Evolutionary conservation across 2,329 filamentous ascomycete genomes (phyloP).

Genomic region (Pseudopyricularia cyperi): DNA sequence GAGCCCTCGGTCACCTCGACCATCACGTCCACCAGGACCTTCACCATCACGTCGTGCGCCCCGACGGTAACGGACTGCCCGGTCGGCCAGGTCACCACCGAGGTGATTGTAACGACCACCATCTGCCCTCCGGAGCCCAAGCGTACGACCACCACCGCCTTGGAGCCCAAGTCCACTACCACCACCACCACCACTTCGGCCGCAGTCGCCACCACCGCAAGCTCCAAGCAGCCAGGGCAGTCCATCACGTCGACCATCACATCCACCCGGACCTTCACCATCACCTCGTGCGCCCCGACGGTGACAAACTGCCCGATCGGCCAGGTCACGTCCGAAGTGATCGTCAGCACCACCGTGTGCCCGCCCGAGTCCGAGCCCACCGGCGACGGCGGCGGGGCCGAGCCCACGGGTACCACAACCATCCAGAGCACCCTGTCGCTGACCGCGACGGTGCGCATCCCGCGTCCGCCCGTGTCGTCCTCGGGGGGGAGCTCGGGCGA

Average conservation of each 20-base stretch:
- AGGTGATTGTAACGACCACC: background rate
- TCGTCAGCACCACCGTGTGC: constrained; percentile 26
- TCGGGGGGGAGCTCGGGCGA: background rate
- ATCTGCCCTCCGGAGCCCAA: constrained; percentile 4
- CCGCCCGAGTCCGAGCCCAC: constrained; percentile 10
- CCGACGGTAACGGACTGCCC: background rate
- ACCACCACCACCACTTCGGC: constrained; percentile 2
- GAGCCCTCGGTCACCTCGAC: background rate
- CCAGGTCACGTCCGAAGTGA: constrained; percentile 13
- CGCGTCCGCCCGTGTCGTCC: background rate
- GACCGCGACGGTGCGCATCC: background rate
- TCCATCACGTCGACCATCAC: constrained; percentile 7
- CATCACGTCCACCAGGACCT: background rate
- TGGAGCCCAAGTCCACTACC: constrained; percentile 3
- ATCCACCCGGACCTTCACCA: constrained; percentile 13
- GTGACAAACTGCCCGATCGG: constrained; percentile 16
- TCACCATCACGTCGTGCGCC: background rate
- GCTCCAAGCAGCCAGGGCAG: background rate
- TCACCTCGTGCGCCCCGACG: constrained; percentile 13
- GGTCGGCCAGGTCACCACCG: background rate
- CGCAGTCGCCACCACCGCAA: constrained; percentile 1
- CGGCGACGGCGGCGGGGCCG: no score
- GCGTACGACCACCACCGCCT: constrained; percentile 1
- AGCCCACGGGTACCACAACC: background rate
- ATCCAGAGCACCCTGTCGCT: background rate